phyloP scores from a whole-genome alignment of 352 stramenopile genomes.

The Hyaloperonospora arabidopsidis region DNA sequence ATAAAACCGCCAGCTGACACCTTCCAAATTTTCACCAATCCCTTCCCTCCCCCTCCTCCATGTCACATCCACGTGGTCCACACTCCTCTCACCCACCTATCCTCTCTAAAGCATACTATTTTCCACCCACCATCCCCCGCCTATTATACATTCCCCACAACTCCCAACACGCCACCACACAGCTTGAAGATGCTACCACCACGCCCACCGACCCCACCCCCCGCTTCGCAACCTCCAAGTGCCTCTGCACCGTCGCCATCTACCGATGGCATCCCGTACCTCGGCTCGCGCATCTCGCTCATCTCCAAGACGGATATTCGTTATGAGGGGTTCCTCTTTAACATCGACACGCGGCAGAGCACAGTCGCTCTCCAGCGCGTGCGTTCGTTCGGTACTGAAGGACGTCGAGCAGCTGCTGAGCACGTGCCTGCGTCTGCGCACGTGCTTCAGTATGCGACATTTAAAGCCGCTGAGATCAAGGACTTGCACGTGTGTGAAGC shows the following conservation, averaged over 20 bases:
- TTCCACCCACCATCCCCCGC: too few relatives aligned
- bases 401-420: constrained; percentile 39
- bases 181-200: too few relatives aligned
- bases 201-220: too few relatives aligned
- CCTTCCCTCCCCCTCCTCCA: too few relatives aligned
- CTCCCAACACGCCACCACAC: too few relatives aligned
- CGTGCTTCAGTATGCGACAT: constrained; percentile 71
- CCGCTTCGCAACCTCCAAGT: too few relatives aligned
- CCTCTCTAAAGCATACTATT: too few relatives aligned
- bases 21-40: too few relatives aligned
- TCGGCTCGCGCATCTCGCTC: constrained; percentile 72
- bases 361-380: constrained; percentile 77
- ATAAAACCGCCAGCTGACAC: too few relatives aligned
- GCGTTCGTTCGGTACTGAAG: constrained; percentile 78
- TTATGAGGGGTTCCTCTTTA: constrained; percentile 82
- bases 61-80: too few relatives aligned
- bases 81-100: too few relatives aligned
- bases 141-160: too few relatives aligned
- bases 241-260: constrained; percentile 11
- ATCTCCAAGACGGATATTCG: constrained; percentile 86
- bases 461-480: constrained; percentile 82
- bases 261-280: constrained; percentile 64
- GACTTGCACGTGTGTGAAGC: constrained; percentile 80
- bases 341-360: constrained; percentile 79
- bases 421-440: constrained; percentile 70